Base-by-base conservation (phyloP, 2,329 filamentous ascomycete species). In the Trichoderma polysporum region DNA sequence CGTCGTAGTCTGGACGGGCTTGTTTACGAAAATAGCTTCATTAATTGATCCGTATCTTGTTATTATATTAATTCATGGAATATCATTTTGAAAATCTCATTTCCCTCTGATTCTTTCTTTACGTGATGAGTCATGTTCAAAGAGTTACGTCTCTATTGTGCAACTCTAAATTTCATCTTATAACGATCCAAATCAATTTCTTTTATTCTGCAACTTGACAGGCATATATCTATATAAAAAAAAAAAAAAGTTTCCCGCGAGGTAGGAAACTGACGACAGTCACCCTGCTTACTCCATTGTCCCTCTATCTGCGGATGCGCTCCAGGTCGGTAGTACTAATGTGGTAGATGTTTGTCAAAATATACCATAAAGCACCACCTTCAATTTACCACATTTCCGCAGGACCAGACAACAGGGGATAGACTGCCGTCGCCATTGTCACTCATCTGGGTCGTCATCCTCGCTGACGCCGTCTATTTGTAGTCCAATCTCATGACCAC, bases 321-420 rank as follows among this genome's bases (percentile, higher is more conserved):
- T 50, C 39, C 35, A 37, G 19, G 25, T 53, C 29, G 37, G 37
- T 13, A 31, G 49, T 25, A 27, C 17, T 17, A 7, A 33, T 45
- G 25, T 37, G 22, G n/a, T 22, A 10, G 9, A n/a, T 10, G 10
- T 22, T 22, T 25, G 33, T 41, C 15, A 22, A 35, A 57, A n/a
- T 12, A n/a, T 5, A 9, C 39, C 29, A 17, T 66, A 67, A 63
- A 39, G 35, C 49, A 66, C 61, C 54, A 35, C 58, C 49, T 25
- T 37, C 37, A 37, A 45, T n/a, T 35, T 37, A 33, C 17, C 19
- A 47, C 68, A 65, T 73, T 73, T 77, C 76, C 74, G 77, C 80
- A 86, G 85, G 84, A 86, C 83, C 84, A 88, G 85, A 81, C 81
- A 84, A 86, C 85, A 89, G 88, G 86, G 87, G 85, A 85, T 86